Evolutionary conservation across 495 filamentous ascomycete species (phyloP), one percentile per base, ranked within the genome.

Genomic region (Xylona heveae): DNA sequence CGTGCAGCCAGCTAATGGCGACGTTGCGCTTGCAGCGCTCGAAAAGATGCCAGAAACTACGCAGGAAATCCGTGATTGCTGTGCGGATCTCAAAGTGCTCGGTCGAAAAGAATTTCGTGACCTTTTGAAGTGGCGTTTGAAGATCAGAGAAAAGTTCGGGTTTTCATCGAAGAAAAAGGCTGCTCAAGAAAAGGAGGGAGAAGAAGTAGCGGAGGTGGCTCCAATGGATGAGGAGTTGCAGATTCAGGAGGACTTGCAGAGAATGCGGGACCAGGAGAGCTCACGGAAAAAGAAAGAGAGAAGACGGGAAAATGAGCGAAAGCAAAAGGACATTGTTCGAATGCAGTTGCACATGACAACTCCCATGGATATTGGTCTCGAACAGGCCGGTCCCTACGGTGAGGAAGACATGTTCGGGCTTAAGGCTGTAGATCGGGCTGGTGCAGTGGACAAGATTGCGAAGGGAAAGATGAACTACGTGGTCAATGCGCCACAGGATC

Each of bases 261-360:
- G 62, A 12, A 58, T 95, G 32, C 70, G 75, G 31, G 80, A 93
- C 7, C 75, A 74, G 43, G 78, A 84, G 36, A 63, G 45, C 16
- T 39, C 69, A 26, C 66, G 68, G 41, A 80, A 70, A 51, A 92
- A 85, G 55, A 71, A 77, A 36, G 76, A 83, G 43, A 60, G 74
- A 37, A 59, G 81, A 38, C 73, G 65, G 42, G 79, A 84, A 24
- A 94, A 94, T 39, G 84, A 92, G 50, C 71, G 70, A 45, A 93
- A 83, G 54, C 71, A 75, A 40, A 82, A 76, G 49, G 84, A 92
- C 35, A 84, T 92, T 34, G 59, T 84, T 19, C 75, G 88, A 28
- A 70, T 95, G 74, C 90, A 97, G 53, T 68, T 97, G 59, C 69
- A 93, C 51, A 95, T 97, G 90, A 80, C 72, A 10, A 75, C 81